These are phyloP conservation scores for Pseudonitzschia pungens DNA, from an alignment of 108 stramenopile species.

Conservation along the genomic window DNA sequence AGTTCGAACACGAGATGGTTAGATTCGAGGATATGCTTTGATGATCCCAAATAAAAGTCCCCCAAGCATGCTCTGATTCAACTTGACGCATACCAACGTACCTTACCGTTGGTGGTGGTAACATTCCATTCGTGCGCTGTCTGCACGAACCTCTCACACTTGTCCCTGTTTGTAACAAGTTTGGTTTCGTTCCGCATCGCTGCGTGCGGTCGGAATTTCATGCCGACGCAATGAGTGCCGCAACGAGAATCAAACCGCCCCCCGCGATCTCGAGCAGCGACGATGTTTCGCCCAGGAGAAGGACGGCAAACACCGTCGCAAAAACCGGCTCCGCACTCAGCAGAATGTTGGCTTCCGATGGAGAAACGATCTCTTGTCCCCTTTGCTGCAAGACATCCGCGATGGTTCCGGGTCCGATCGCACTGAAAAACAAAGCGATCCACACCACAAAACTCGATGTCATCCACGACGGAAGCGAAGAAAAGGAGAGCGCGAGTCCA, in stretches of 20 bases:
- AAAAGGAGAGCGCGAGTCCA: not conserved
- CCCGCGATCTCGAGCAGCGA: conserved; percentile 47
- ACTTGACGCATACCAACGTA: too few relatives aligned
- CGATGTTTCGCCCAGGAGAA: conserved; percentile 50
- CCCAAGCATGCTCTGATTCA: too few relatives aligned
- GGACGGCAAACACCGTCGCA: conserved; percentile 49
- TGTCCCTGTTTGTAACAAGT: too few relatives aligned
- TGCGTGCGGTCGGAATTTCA: too few relatives aligned
- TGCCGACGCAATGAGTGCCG: conserved; percentile 47
- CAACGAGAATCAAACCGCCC: conserved; percentile 47
- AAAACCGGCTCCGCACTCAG: conserved; percentile 60
- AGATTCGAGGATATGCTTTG: too few relatives aligned
- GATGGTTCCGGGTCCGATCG: conserved; percentile 60
- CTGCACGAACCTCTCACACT: too few relatives aligned
- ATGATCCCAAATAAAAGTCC: too few relatives aligned
- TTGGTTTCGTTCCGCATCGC: too few relatives aligned
- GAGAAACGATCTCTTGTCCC: conserved; percentile 46
- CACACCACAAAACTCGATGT: conserved; percentile 36
- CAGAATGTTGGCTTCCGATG: conserved; percentile 56
- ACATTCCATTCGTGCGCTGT: too few relatives aligned
- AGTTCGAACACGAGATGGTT: too few relatives aligned
- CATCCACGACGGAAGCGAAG: conserved; percentile 43
- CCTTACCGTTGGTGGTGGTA: too few relatives aligned
- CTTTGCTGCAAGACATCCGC: conserved; percentile 67
- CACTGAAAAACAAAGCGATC: conserved; percentile 48